Base-by-base conservation (phyloP, 495 filamentous ascomycete species). In the Aspergillus wentii region DNA sequence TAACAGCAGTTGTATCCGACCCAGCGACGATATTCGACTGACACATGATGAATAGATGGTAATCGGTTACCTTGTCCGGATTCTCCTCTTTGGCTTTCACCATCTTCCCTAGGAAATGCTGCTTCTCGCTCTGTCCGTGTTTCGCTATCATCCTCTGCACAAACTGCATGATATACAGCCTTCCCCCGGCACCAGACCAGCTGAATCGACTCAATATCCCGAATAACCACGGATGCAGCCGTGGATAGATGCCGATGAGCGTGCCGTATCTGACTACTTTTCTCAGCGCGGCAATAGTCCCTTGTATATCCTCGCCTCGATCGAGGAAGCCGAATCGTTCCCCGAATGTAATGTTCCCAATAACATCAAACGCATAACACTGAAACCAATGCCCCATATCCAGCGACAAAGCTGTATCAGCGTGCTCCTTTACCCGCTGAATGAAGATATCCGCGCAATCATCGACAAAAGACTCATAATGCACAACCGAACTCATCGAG, bases 291-390 rank as follows among this genome's bases (percentile, higher is more conserved):
- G 45, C 52, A 5, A 83, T 72, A 13, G 80, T 74, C 5, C 78
- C 79, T 46, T 82, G 75, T 34, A 83, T 75, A 34, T 83, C 80
- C 35, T 74, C 60, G 26, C 81, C 80, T 47, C 67, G 56, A 53
- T 80, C 79, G 14, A 82, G 53, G 46, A 82, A 80, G 0, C 79
- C 64, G 49, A 83, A 79, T 8, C 76, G 64, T 44, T 81, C 74
- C 35, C 71, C 71, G 45, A 79, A 84, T 3, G 78, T 81, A 46
- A 85, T 79, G 44, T 81, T 71, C 22, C 78, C 78, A 43, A 84
- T 82, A 2, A 82, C 75, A 40, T 80, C 78, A 43, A 78, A 79
- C 0, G 76, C 74, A 43, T 74, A 81, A 33, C 64, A 78, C 43
- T 77, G 75, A 21, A 78, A 56, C 72, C 74, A 78, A 38, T 71